A percentile compares a stretch with the other conserved stretches of the same genome.
phyloP scores from a whole-genome alignment of 805 yeast genomes.

The Kodamaea sagamina region DNA sequence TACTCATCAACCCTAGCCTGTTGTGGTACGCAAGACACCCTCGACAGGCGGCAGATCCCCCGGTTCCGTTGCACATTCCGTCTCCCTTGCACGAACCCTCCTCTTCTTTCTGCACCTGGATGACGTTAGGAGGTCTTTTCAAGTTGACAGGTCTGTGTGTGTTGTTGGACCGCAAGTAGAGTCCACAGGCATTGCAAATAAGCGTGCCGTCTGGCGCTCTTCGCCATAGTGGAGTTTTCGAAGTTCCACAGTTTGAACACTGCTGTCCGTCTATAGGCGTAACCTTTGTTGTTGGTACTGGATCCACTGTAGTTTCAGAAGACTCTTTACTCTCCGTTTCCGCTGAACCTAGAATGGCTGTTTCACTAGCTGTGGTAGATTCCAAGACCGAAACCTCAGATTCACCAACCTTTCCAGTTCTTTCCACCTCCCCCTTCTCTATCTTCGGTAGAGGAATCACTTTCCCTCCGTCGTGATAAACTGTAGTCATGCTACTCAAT shows the following conservation, averaged over 20 bases:
- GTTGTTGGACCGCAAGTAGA: slow-evolving; percentile 59
- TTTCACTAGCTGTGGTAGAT: not conserved
- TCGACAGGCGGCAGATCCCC: slow-evolving; percentile 76
- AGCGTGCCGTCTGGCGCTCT: slow-evolving; percentile 57
- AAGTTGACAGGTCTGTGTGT: slow-evolving; percentile 66
- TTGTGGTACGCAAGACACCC: slow-evolving; percentile 86
- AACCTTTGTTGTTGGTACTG: not conserved
- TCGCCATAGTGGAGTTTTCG: slow-evolving; percentile 61
- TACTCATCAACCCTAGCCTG: slow-evolving; percentile 50
- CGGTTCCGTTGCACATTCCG: slow-evolving; percentile 85
- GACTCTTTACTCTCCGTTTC: too few relatives aligned
- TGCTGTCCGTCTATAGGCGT: slow-evolving; percentile 38
- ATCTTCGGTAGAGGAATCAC: not conserved
- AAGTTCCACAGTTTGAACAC: slow-evolving; percentile 57
- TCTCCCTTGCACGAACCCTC: slow-evolving; percentile 71
- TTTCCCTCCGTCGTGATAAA: too few relatives aligned
- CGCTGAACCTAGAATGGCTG: too few relatives aligned
- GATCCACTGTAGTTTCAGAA: too few relatives aligned
- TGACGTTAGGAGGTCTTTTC: slow-evolving; percentile 57
- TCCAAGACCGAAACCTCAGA: too few relatives aligned
- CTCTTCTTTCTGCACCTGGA: slow-evolving; percentile 40
- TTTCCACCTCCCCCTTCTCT: too few relatives aligned
- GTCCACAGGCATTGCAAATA: slow-evolving; percentile 62
- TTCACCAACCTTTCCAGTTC: too few relatives aligned
- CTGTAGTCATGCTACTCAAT: too few relatives aligned